Conservation (phyloP, 2,329 filamentous ascomycete species). For the Monilinia fructicola region DNA sequence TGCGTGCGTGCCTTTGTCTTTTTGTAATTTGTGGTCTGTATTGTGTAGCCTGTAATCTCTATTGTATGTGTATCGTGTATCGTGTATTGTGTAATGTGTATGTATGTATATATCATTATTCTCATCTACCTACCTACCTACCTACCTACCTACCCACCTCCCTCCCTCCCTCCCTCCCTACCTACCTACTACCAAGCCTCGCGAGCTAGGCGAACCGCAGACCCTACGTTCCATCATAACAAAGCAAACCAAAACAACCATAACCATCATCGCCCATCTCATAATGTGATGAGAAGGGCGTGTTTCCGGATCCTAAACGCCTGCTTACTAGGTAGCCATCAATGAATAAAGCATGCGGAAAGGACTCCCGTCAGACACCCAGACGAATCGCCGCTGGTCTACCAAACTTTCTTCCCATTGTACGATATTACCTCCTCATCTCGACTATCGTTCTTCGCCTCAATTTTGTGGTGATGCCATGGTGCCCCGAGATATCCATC, state of each 20-base stretch:
- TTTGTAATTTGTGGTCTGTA: not conserved
- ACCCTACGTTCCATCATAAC: not conserved
- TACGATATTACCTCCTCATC: slow-evolving; percentile 1
- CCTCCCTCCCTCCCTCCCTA: not conserved
- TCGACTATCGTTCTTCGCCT: not conserved
- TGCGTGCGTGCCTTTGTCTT: no score
- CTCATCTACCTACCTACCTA: slow-evolving; percentile 11
- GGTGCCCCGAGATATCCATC: no score
- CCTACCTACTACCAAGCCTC: not conserved
- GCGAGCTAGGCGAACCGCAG: not conserved
- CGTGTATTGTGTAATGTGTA: no score
- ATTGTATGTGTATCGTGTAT: slow-evolving; percentile 4
- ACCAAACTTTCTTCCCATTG: not conserved
- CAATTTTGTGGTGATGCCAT: not conserved
- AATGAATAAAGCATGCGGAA: slow-evolving; percentile 14
- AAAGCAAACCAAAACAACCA: no score
- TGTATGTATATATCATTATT: slow-evolving; percentile 18
- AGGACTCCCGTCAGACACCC: not conserved
- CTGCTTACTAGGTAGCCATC: not conserved
- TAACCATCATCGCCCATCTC: not conserved
- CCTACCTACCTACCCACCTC: not conserved
- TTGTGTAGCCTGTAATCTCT: no score
- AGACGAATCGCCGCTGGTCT: slow-evolving; percentile 1
- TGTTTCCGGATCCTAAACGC: not conserved
- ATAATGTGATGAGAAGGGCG: not conserved